Conservation (phyloP, 495 filamentous ascomycete species). For the Viridothelium virens region DNA sequence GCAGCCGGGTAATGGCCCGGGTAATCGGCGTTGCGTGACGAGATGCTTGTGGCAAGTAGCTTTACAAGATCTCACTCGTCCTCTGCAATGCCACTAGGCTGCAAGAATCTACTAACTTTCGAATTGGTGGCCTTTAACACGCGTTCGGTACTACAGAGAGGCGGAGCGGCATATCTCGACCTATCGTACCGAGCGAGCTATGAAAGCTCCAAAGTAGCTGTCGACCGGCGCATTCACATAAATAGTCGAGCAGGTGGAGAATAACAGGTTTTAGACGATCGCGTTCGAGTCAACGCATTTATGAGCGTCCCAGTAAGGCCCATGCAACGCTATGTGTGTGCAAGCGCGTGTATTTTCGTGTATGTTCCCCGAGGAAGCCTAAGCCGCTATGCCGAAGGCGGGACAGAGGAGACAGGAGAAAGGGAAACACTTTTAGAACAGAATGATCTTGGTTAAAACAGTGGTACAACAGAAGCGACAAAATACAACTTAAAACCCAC, state of each 20-base stretch:
- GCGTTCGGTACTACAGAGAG: neutral
- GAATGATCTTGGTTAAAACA: neutral
- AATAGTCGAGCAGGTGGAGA: neutral
- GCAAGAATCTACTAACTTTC: too few relatives aligned
- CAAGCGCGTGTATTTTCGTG: neutral
- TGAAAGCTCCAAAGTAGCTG: neutral
- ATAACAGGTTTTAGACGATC: neutral
- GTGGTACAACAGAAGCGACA: neutral
- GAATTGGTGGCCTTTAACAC: too few relatives aligned
- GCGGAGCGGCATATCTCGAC: neutral
- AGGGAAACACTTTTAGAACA: slow-evolving; percentile 1
- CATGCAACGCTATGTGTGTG: slow-evolving; percentile 6
- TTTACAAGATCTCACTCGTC: too few relatives aligned
- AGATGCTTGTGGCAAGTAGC: neutral
- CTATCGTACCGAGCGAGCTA: neutral
- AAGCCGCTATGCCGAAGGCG: neutral
- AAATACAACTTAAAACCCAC: neutral
- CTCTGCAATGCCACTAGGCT: too few relatives aligned
- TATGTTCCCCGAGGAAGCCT: neutral
- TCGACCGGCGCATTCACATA: neutral
- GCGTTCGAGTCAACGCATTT: neutral
- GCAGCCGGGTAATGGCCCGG: neutral
- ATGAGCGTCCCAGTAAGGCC: neutral
- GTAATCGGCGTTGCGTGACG: neutral
- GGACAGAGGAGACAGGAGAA: neutral